These are phyloP conservation scores for Fusarium lyarnte DNA, from an alignment of 2,329 filamentous ascomycete species.

Conservation along the genomic window DNA sequence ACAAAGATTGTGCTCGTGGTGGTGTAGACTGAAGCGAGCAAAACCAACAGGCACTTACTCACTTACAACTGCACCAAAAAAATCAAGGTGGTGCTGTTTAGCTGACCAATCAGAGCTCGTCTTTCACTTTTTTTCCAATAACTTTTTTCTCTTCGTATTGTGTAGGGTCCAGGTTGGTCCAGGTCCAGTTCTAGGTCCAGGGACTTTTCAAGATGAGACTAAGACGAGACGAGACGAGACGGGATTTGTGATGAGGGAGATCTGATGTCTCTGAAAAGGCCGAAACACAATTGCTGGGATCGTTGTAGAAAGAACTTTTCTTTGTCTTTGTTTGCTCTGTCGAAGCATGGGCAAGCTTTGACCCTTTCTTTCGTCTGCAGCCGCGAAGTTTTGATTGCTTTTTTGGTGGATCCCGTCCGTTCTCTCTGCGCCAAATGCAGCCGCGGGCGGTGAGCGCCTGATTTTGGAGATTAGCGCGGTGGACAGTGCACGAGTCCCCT, in stretches of 20 bases:
- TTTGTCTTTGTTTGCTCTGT: conserved; percentile 23
- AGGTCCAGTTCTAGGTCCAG: background rate
- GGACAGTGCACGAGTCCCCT: conserved; percentile 1
- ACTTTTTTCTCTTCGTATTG: conserved; percentile 3
- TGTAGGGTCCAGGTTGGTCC: conserved; percentile 9
- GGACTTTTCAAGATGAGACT: background rate
- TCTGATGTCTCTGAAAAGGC: background rate
- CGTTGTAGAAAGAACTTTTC: conserved; percentile 15
- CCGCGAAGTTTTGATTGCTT: conserved; percentile 36
- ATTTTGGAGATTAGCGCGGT: conserved; percentile 3
- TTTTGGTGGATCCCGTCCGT: conserved; percentile 23
- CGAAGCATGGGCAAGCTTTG: conserved; percentile 13
- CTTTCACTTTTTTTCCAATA: conserved; percentile 1
- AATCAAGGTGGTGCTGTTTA: background rate
- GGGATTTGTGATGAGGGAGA: background rate
- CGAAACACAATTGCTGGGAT: background rate
- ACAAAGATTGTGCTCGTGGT: background rate
- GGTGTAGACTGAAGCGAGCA: background rate
- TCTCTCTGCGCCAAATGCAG: conserved; percentile 32
- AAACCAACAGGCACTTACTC: conserved; percentile 3
- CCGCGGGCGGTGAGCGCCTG: conserved; percentile 43
- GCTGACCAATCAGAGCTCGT: conserved; percentile 18
- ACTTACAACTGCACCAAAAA: conserved; percentile 16
- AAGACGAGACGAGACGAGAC: background rate
- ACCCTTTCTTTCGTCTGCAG: background rate